These are phyloP conservation scores for Eucalyptus erythrocorys DNA, from an alignment of 345 rosid genomes.

Conservation along the genomic window DNA sequence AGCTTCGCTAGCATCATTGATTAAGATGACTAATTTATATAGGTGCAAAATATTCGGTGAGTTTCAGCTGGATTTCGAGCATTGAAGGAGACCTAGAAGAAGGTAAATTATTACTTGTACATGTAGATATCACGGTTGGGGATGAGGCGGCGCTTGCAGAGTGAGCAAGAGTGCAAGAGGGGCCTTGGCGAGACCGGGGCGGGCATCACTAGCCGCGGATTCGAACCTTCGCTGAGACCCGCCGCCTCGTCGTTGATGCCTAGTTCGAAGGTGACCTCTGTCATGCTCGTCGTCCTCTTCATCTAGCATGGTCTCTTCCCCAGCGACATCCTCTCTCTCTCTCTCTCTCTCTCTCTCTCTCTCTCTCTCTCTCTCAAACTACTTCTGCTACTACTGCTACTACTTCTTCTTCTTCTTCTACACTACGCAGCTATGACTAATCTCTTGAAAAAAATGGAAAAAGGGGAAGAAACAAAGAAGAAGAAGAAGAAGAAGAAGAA, in stretches of 20 bases:
- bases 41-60: background rate
- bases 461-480: background rate
- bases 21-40: background rate
- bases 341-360: too few species aligned
- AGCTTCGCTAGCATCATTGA: background rate
- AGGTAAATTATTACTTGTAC: slow-evolving; percentile 42
- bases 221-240: slow-evolving; percentile 4
- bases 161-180: slow-evolving; percentile 52
- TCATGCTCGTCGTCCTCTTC: slow-evolving; percentile 75
- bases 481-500: too few species aligned
- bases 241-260: slow-evolving; percentile 18
- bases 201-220: slow-evolving; percentile 26
- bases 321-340: slow-evolving; percentile 70
- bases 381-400: background rate
- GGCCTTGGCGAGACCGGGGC: slow-evolving; percentile 27
- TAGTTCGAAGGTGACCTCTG: slow-evolving; percentile 62
- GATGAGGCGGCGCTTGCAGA: slow-evolving; percentile 66
- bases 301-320: slow-evolving; percentile 89
- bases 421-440: background rate
- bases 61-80: background rate
- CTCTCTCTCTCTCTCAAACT: background rate
- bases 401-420: background rate
- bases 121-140: slow-evolving; percentile 88
- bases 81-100: background rate
- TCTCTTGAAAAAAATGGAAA: background rate